Evolutionary conservation across 1,284 basidiomycete species (phyloP).

Genomic region (Irpex sp.): DNA sequence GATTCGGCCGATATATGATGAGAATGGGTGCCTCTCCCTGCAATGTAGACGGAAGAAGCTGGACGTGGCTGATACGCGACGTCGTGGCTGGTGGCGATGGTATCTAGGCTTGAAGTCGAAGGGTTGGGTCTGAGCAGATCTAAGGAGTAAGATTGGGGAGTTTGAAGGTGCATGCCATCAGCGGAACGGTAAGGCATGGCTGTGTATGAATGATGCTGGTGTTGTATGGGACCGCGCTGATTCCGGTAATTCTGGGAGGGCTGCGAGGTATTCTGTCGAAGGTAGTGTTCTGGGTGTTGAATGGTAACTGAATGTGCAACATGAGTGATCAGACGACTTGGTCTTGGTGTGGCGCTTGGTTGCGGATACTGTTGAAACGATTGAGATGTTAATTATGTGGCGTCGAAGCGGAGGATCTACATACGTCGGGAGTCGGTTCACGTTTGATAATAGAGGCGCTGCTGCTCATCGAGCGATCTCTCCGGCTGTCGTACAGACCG

Average conservation of each 20-base stretch:
- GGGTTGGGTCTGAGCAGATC: conserved; percentile 16
- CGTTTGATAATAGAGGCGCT: background rate
- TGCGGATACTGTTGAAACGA: background rate
- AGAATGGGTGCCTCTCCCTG: background rate
- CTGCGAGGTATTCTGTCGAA: background rate
- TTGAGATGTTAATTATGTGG: background rate
- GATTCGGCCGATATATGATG: background rate
- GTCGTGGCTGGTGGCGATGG: conserved; percentile 13
- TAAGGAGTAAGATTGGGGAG: conserved; percentile 10
- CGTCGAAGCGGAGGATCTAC: background rate
- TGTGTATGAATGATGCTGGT: background rate
- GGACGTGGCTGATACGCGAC: conserved; percentile 9
- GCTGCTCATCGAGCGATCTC: background rate
- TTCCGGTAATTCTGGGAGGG: background rate
- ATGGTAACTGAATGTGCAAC: background rate
- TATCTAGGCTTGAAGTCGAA: conserved; percentile 16
- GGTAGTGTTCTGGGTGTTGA: background rate
- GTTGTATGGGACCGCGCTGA: background rate
- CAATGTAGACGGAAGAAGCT: background rate
- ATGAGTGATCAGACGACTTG: background rate
- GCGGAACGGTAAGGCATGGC: background rate
- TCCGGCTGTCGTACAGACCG: background rate
- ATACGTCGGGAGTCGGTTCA: background rate
- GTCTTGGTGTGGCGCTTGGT: background rate
- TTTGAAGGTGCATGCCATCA: background rate